Base-by-base conservation (phyloP, 768 basidiomycete species). In the Russula brevipes region DNA sequence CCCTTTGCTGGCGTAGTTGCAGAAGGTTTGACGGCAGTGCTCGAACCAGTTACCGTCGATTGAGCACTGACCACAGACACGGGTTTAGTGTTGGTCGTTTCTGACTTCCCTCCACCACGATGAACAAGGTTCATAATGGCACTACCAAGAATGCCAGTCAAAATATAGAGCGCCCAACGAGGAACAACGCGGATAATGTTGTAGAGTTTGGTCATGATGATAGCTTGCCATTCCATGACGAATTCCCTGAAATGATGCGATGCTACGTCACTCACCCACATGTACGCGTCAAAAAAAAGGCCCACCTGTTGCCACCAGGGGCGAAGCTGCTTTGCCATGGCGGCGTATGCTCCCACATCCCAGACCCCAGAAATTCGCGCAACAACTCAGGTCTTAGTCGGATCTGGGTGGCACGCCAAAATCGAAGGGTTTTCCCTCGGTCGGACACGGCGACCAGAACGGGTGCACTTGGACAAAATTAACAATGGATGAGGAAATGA, bases 381-480 rank as follows among this genome's bases (percentile, higher is more conserved):
- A 96, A 71, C 17, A 81, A 73, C 19, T 85, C 85, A 3, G 81
- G 78, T 36, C 76, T 79, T 5, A 91, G 74, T 60, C 85, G 80
- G 60, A 93, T 75, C 51, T 84, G 79, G 14, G 81, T 79, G 6
- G 87, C 81, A 62, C 79, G 80, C 72, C 89, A 87, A 78, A 95
- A 96, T 19, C 92, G 87, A n/a, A 96, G 80, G 2, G 82, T 83
- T 69, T 83, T 79, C 36, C 91, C 93, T 36, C 88, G 80, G 68
- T 94, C 81, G 52, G 81, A 83, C 52, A 85, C 67, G 19, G 94
- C 75, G 35, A 94, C 84, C 33, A 94, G 73, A 62, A 81, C 81
- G 0, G 94, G 94, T 3, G 89, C 90, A 68, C 93, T 94, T 33
- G 46, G 57, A 12, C 24, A 35, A 12, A 17, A 24, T 54, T 36